Conservation (phyloP, 305 asterid species). For the Coffea humblotiana region DNA sequence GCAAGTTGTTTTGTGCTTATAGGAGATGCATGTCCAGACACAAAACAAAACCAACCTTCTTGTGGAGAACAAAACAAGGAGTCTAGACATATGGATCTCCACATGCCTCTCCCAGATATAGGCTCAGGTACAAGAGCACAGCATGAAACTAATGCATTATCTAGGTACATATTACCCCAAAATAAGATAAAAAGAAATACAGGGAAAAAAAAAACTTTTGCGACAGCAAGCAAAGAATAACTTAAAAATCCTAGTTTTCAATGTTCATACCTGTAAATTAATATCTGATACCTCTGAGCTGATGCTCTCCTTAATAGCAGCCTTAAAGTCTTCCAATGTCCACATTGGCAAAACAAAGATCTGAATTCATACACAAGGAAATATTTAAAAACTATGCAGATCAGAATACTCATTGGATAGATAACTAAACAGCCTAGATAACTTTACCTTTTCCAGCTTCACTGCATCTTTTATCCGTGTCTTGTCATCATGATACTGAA, state of each 20-base stretch:
- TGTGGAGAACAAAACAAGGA: not conserved
- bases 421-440: not conserved
- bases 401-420: not conserved
- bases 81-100: not conserved
- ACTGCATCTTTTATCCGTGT: slow-evolving; percentile 63
- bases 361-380: slow-evolving; percentile 39
- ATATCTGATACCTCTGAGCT: slow-evolving; percentile 56
- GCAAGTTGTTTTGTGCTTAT: not conserved
- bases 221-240: not conserved
- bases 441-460: slow-evolving; percentile 72
- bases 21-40: not conserved
- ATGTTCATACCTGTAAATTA: slow-evolving; percentile 61
- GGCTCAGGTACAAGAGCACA: not conserved
- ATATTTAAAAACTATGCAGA: slow-evolving; percentile 16
- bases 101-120: not conserved
- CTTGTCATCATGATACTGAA: slow-evolving; percentile 87
- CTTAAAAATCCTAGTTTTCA: not conserved
- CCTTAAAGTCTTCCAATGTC: slow-evolving; percentile 73
- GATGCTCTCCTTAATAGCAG: slow-evolving; percentile 47
- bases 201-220: not conserved
- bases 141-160: not conserved
- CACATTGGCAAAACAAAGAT: slow-evolving; percentile 58
- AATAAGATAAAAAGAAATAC: not conserved
- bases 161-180: not conserved
- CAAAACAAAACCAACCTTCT: not conserved